Conservation (phyloP, 768 basidiomycete genomes). For the Multifurca ochricompacta region DNA sequence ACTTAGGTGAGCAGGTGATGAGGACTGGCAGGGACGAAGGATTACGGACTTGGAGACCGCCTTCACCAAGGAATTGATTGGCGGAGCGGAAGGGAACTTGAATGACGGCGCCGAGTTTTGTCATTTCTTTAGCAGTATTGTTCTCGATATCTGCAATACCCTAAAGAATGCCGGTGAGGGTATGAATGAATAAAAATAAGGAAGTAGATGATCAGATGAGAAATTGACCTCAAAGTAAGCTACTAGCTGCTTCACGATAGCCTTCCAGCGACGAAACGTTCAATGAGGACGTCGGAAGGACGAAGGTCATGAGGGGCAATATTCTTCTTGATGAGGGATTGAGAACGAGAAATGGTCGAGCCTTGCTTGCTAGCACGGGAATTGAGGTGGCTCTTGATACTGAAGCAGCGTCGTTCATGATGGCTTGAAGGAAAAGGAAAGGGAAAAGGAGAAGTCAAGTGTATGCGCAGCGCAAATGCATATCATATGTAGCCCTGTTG, state of each 20-base stretch:
- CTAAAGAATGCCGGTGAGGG: constrained; percentile 22
- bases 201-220: background rate
- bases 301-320: constrained; percentile 83
- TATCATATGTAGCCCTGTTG: too few relatives aligned
- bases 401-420: constrained; percentile 41
- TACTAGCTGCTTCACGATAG: constrained; percentile 91
- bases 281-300: constrained; percentile 94
- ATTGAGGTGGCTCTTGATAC: constrained; percentile 66
- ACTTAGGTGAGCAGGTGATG: background rate
- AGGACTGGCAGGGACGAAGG: background rate
- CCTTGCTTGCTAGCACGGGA: constrained; percentile 57
- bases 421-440: constrained; percentile 13
- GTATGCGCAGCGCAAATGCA: too few relatives aligned
- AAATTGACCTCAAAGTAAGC: constrained; percentile 69
- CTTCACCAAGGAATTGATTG: constrained; percentile 98
- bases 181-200: background rate
- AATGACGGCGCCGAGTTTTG: constrained; percentile 89
- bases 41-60: constrained; percentile 68
- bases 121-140: constrained; percentile 87
- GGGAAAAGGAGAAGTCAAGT: background rate
- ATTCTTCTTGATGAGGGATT: constrained; percentile 92
- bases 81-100: constrained; percentile 95
- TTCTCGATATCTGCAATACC: constrained; percentile 86
- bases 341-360: constrained; percentile 69
- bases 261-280: constrained; percentile 95